Evolutionary conservation across 768 basidiomycete species (phyloP).

Genomic region (Hypholoma fasciculare): DNA sequence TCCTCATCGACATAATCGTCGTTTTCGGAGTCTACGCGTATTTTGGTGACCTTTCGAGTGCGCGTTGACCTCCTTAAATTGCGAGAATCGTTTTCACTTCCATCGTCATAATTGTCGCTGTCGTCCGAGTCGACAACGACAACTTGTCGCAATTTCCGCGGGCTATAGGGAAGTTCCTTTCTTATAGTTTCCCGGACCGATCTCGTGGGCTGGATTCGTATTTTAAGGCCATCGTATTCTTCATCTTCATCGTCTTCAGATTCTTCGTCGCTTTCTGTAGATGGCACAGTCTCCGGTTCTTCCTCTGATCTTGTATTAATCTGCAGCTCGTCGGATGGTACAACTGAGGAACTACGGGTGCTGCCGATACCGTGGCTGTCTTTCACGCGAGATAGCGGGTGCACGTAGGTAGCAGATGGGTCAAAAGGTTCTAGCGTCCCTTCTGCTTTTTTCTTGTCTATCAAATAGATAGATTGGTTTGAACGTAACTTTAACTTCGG

Average conservation of each 20-base stretch:
- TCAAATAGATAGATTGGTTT: background rate
- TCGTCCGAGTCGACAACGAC: constrained; percentile 37
- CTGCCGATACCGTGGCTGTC: constrained; percentile 32
- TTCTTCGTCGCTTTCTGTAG: constrained; percentile 16
- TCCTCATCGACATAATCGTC: constrained; percentile 17
- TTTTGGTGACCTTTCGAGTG: constrained; percentile 35
- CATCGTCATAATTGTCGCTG: constrained; percentile 22
- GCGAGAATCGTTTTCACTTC: constrained; percentile 22
- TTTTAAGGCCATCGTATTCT: constrained; percentile 1
- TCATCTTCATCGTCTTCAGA: constrained; percentile 20
- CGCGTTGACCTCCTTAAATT: constrained; percentile 46
- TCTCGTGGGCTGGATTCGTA: constrained; percentile 14
- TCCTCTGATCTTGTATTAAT: constrained; percentile 25
- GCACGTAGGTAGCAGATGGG: constrained; percentile 55
- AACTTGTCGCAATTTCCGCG: constrained; percentile 54
- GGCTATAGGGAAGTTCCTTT: constrained; percentile 61
- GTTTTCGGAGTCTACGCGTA: constrained; percentile 31
- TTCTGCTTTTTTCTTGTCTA: constrained; percentile 47
- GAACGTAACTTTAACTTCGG: background rate
- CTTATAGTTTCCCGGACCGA: constrained; percentile 12
- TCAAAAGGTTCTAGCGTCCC: constrained; percentile 55
- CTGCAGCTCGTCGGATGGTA: constrained; percentile 16
- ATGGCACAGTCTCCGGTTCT: constrained; percentile 15
- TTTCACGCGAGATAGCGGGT: constrained; percentile 57
- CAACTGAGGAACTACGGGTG: constrained; percentile 2